phyloP scores from a whole-genome alignment of 2,329 filamentous ascomycete species.

The Myriosclerotinia duriaeana region DNA sequence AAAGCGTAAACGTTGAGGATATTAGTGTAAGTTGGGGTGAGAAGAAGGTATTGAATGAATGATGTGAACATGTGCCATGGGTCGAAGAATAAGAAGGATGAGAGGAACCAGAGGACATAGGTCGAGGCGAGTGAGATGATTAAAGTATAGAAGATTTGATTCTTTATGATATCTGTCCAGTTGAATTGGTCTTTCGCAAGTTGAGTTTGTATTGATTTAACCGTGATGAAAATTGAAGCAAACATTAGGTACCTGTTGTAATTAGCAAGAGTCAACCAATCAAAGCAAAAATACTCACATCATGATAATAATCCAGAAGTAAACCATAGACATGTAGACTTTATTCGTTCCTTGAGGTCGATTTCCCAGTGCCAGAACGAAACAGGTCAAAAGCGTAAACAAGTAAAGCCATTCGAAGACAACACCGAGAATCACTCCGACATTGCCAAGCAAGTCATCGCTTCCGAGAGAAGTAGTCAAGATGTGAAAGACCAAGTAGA shows the following conservation, averaged over 20 bases:
- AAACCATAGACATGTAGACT: conserved; percentile 95
- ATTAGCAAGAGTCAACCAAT: conserved; percentile 24
- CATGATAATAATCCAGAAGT: conserved; percentile 97
- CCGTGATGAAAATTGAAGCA: conserved; percentile 90
- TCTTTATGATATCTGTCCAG: conserved; percentile 65
- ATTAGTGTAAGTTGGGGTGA: conserved; percentile 92
- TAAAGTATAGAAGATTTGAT: conserved; percentile 92
- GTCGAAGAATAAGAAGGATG: conserved; percentile 94
- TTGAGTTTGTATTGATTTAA: conserved; percentile 76
- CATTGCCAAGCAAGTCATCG: conserved; percentile 66
- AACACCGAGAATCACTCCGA: conserved; percentile 78
- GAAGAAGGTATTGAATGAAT: conserved; percentile 84
- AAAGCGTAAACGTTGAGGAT: conserved; percentile 98
- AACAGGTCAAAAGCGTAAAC: conserved; percentile 87
- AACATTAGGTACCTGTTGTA: conserved; percentile 77
- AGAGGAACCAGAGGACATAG: conserved; percentile 89
- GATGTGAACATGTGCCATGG: conserved; percentile 99
- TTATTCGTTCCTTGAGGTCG: conserved; percentile 89
- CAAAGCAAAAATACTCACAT: conserved; percentile 53
- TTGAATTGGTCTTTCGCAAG: conserved; percentile 63
- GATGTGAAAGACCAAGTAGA: conserved; percentile 98
- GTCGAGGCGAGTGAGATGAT: conserved; percentile 89
- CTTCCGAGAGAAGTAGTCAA: conserved; percentile 84
- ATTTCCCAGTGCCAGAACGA: conserved; percentile 91
- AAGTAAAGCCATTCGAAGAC: conserved; percentile 97